A percentile compares a stretch with the other conserved stretches of the same genome.
Conservation (phyloP, 768 basidiomycete genomes). For the Mycena olivaceomarginata region DNA sequence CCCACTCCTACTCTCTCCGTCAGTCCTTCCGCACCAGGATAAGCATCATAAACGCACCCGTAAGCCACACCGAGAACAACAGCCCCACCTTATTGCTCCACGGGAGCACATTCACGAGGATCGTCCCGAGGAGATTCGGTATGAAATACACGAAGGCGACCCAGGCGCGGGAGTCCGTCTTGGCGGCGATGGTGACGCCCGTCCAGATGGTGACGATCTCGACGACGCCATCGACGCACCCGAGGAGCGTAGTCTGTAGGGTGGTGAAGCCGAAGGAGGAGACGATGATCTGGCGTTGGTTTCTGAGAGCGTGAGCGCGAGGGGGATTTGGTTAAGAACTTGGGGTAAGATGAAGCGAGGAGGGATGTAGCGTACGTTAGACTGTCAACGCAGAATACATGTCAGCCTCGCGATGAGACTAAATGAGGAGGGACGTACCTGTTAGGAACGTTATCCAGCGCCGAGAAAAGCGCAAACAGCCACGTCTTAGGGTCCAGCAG, state of each 20-base stretch:
- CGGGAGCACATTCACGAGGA: background rate
- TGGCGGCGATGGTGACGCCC: background rate
- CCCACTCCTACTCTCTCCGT: background rate
- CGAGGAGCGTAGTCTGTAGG: background rate
- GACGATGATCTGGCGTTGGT: background rate
- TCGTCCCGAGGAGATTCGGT: background rate
- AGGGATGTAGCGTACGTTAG: too few relatives aligned
- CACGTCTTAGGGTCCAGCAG: background rate
- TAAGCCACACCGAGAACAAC: background rate
- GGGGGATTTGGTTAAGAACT: too few relatives aligned
- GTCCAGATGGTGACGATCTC: background rate
- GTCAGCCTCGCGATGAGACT: too few relatives aligned
- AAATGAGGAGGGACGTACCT: background rate
- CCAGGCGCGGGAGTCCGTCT: background rate
- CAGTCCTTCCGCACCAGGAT: background rate
- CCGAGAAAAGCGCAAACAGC: background rate
- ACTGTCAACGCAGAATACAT: too few relatives aligned
- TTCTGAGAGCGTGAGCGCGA: background rate
- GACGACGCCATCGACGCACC: background rate
- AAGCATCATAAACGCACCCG: background rate
- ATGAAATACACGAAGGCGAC: background rate
- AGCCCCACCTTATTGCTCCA: background rate
- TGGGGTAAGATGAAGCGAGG: too few relatives aligned
- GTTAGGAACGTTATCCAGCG: background rate
- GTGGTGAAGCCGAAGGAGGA: background rate